Conservation (phyloP, 805 yeast genomes). For the Ogataea populi-albae region DNA sequence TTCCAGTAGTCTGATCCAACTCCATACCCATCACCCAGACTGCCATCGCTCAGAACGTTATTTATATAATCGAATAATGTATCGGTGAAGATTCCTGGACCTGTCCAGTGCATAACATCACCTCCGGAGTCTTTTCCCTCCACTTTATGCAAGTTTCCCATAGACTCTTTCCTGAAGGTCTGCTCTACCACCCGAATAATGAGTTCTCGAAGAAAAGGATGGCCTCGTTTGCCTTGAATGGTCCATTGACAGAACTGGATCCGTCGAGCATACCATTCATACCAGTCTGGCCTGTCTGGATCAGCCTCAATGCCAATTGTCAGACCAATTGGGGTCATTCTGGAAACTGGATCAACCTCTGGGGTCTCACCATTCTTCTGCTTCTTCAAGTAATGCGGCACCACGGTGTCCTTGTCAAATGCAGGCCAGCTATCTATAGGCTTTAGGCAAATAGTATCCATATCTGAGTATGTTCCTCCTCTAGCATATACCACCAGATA, state of each 20-base stretch:
- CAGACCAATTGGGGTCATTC: constrained; percentile 56
- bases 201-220: constrained; percentile 80
- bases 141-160: constrained; percentile 45
- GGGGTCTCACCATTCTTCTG: constrained; percentile 6
- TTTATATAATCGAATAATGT: constrained; percentile 75
- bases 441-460: constrained; percentile 78
- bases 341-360: constrained; percentile 23
- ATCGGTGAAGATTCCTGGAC: constrained; percentile 95
- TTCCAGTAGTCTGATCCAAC: constrained; percentile 32
- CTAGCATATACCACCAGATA: constrained; percentile 82
- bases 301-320: constrained; percentile 94
- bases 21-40: constrained; percentile 32
- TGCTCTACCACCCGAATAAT: constrained; percentile 74
- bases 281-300: constrained; percentile 94
- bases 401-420: constrained; percentile 27
- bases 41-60: constrained; percentile 44
- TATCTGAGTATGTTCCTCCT: constrained; percentile 92
- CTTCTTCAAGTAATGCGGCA: constrained; percentile 7
- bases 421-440: constrained; percentile 78
- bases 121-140: constrained; percentile 66
- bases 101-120: constrained; percentile 92
- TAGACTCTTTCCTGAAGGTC: constrained; percentile 54
- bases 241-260: constrained; percentile 98
- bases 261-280: constrained; percentile 86
- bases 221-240: constrained; percentile 84